Percentiles rank a stretch among this genome's conserved stretches.
Evolutionary conservation across 805 yeast species (phyloP).

Genomic region (Blastobotrys mokoenaii): DNA sequence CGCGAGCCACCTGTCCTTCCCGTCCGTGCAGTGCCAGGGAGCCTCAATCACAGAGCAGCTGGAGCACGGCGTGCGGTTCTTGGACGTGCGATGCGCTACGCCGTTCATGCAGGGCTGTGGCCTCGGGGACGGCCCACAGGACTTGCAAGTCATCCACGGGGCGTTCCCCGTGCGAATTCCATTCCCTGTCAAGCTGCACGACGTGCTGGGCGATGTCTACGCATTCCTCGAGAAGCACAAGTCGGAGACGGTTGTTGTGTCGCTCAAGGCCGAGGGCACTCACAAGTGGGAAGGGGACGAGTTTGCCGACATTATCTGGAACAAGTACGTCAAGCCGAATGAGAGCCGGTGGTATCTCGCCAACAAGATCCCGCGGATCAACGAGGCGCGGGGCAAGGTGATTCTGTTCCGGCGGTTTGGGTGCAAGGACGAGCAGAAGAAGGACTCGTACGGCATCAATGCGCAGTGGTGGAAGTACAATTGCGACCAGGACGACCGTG

Average conservation of each 20-base stretch:
- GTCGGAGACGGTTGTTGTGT: conserved; percentile 56
- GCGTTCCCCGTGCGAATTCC: conserved; percentile 63
- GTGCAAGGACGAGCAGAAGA: conserved; percentile 36
- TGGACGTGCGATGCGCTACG: conserved; percentile 59
- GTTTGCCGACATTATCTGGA: conserved; percentile 55
- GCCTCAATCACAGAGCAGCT: conserved; percentile 52
- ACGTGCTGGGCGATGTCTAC: conserved; percentile 51
- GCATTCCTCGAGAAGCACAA: conserved; percentile 43
- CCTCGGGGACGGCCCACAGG: conserved; percentile 28
- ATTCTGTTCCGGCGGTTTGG: conserved; percentile 65
- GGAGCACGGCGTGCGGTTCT: conserved; percentile 64
- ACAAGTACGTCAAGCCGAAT: conserved; percentile 41
- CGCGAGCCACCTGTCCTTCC: conserved; percentile 61
- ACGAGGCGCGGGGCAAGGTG: conserved; percentile 59
- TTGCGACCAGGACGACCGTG: conserved; percentile 57
- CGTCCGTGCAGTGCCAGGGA: conserved; percentile 72
- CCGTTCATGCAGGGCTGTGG: conserved; percentile 45
- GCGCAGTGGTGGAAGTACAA: conserved; percentile 63
- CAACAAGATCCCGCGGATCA: conserved; percentile 46
- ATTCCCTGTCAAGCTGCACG: conserved; percentile 43
- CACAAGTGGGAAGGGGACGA: conserved; percentile 59
- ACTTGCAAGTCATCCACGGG: conserved; percentile 64
- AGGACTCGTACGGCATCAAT: conserved; percentile 48
- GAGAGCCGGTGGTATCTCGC: conserved; percentile 54
- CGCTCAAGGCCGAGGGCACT: conserved; percentile 68